These are phyloP conservation scores for Arabidopsis suecica DNA, from an alignment of 345 rosid species.

Conservation along the genomic window DNA sequence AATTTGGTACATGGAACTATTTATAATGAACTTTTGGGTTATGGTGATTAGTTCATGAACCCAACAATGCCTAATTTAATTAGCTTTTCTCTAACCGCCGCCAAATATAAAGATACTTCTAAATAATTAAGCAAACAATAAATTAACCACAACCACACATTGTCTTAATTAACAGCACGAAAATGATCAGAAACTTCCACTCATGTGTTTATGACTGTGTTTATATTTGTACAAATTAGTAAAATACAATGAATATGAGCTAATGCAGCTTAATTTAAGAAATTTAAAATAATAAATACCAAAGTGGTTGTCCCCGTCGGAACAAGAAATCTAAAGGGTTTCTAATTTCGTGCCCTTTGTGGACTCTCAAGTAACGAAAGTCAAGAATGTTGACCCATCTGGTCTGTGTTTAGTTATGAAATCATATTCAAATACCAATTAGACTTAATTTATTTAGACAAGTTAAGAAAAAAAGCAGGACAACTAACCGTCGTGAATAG, in stretches of 20 bases:
- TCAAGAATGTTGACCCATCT: constrained; percentile 47
- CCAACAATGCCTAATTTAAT: constrained; percentile 42
- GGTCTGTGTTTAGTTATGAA: constrained; percentile 35
- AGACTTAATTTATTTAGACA: constrained; percentile 20
- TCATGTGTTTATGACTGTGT: constrained; percentile 40
- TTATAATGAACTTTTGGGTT: constrained; percentile 28
- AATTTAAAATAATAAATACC: neutral
- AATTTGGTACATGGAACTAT: constrained; percentile 40
- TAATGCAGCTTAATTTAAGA: constrained; percentile 25
- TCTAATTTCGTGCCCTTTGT: constrained; percentile 41
- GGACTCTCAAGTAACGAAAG: constrained; percentile 44
- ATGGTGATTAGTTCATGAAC: constrained; percentile 43
- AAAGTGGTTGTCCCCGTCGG: constrained; percentile 41
- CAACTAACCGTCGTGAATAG: constrained; percentile 23
- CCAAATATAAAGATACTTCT: constrained; percentile 32
- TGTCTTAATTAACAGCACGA: constrained; percentile 31
- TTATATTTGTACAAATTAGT: constrained; percentile 27
- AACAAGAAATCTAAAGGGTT: constrained; percentile 43
- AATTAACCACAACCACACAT: constrained; percentile 27
- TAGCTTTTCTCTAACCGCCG: constrained; percentile 41
- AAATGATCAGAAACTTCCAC: constrained; percentile 44
- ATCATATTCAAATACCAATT: constrained; percentile 34
- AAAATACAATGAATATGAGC: constrained; percentile 24
- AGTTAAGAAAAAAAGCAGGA: constrained; percentile 3
- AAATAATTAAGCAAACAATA: neutral